Percentiles rank a stretch among this genome's conserved stretches.
phyloP scores from a whole-genome alignment of 1,139 yeast genomes.

The Suhomyces terraborum region DNA sequence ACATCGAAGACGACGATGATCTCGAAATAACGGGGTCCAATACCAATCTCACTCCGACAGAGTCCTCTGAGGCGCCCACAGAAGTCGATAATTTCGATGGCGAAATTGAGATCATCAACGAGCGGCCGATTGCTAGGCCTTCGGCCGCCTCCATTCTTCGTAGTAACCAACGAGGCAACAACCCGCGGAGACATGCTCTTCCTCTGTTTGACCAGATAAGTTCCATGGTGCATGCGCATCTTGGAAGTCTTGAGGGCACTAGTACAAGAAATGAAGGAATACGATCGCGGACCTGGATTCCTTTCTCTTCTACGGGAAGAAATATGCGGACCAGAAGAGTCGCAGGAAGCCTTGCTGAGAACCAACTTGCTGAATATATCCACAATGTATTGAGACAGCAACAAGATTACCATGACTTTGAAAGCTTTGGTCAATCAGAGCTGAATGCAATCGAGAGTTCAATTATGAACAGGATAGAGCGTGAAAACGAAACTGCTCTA shows the following conservation, averaged over 20 bases:
- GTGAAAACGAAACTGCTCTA: constrained; percentile 41
- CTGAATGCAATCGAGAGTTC: constrained; percentile 27
- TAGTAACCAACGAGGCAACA: neutral
- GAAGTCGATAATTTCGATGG: constrained; percentile 19
- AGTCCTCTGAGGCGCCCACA: neutral
- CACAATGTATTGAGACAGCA: constrained; percentile 6
- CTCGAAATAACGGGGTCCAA: constrained; percentile 24
- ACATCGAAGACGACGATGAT: constrained; percentile 19
- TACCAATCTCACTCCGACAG: constrained; percentile 12
- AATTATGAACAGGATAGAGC: constrained; percentile 44
- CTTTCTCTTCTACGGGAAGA: constrained; percentile 11
- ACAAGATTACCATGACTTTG: constrained; percentile 4
- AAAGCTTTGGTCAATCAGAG: constrained; percentile 5
- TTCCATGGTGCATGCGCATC: constrained; percentile 6
- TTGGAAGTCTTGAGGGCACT: neutral
- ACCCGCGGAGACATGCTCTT: neutral
- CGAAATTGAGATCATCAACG: constrained; percentile 32
- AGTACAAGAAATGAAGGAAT: neutral
- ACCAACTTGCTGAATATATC: constrained; percentile 9
- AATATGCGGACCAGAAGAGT: constrained; percentile 5
- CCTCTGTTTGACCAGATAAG: constrained; percentile 10
- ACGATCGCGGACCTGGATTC: constrained; percentile 6
- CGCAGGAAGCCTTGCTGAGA: constrained; percentile 1
- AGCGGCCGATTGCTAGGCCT: constrained; percentile 19
- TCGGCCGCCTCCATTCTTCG: constrained; percentile 4